phyloP scores from a whole-genome alignment of 306 rosid species.

The Trifolium pratense region DNA sequence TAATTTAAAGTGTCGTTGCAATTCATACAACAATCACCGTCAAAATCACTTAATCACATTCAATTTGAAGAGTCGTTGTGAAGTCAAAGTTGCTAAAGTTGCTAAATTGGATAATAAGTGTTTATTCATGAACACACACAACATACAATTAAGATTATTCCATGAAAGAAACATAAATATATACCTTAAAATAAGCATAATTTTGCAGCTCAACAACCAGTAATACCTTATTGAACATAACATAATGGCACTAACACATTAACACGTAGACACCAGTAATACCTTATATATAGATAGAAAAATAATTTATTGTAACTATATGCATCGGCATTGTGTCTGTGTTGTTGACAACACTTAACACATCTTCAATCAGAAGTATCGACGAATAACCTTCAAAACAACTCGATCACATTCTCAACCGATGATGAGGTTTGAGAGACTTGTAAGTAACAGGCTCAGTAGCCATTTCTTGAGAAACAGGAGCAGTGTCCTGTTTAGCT shows the following conservation, averaged over 20 bases:
- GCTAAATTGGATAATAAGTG: not conserved
- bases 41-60: not conserved
- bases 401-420: slow-evolving; percentile 33
- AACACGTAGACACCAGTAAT: not conserved
- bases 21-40: not conserved
- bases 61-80: not conserved
- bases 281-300: not conserved
- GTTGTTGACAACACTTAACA: not conserved
- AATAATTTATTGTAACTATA: not conserved
- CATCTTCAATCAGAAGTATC: not conserved
- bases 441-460: slow-evolving; percentile 50
- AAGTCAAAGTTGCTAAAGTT: too few species aligned
- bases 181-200: not conserved
- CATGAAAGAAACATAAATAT: not conserved
- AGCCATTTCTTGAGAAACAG: slow-evolving; percentile 3
- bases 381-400: not conserved
- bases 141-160: slow-evolving; percentile 3
- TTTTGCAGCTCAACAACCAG: not conserved
- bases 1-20: not conserved
- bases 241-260: not conserved
- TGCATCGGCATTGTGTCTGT: not conserved
- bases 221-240: not conserved
- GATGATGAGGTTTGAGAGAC: slow-evolving; percentile 50
- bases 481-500: not conserved
- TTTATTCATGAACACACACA: slow-evolving; percentile 21